Evolutionary conservation across 192 early-diverging fungal genomes (phyloP), one percentile per base, ranked within the genome.

Genomic region (Phycomyces blakesleeanus): DNA sequence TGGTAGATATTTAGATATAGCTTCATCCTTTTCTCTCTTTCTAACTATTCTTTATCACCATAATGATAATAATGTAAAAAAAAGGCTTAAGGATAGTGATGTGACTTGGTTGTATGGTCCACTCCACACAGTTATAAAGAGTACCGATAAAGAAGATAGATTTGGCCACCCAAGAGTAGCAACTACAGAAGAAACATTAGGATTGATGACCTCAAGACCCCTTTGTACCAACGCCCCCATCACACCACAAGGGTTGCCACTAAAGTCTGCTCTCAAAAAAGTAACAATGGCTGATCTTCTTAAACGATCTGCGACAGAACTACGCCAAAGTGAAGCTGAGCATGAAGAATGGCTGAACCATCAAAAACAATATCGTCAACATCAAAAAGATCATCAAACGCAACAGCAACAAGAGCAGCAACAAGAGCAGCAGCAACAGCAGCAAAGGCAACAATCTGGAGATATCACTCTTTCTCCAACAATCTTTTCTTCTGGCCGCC

Each of bases 91-190:
- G 52, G 85, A 87, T 61, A 82, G 77, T 49, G 85, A 87, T 62
- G 82, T 83, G 10, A 85, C 83, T 26, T 87, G 85, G 85, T 73
- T 87, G 20, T 87, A 87, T 71, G 85, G 85, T 0, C 85, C 85
- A 38, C 70, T 87, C 3, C 83, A 87, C 57, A 85, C 82, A 29
- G 81, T 80, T 9, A 72, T 68, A 51, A 55, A 54, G 5, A 61
- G 3, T 5, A 34, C 29, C 29, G 29, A 47, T 20, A 69, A 76
- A 53, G 63, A 74, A 44, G 72, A 78, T 15, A 57, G 64, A 38
- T 57, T 53, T 20, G 57, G 60, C 16, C 49, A 41, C 24, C 61
- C 66, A 20, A 64, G 64, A 18, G 21, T 38, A 51, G 38, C 72
- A 1, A 63, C 60, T 21, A 44, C 72, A 11, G 58, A 69, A 61